phyloP scores from a whole-genome alignment of 192 early-diverging fungal genomes.

The Entrophospora sp. region DNA sequence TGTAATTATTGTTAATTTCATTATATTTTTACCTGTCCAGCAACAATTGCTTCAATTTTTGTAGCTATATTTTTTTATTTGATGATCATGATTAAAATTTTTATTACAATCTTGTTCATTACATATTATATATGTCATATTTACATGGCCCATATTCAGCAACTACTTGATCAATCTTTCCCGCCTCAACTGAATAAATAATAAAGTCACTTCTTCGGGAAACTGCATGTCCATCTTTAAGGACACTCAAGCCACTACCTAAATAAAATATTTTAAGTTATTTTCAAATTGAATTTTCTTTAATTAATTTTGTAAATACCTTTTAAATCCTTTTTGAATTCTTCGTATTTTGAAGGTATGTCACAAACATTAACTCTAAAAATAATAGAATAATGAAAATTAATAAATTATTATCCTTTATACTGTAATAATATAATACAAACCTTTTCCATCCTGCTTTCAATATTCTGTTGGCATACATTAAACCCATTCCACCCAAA shows the following conservation, averaged over 20 bases:
- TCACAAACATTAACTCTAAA: slow-evolving; percentile 83
- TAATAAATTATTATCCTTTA: neutral
- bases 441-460: slow-evolving; percentile 74
- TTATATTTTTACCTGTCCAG: slow-evolving; percentile 56
- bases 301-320: slow-evolving; percentile 29
- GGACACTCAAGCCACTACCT: slow-evolving; percentile 49
- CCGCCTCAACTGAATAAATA: slow-evolving; percentile 93
- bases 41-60: slow-evolving; percentile 79
- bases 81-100: too few relatives aligned
- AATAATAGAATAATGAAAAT: neutral
- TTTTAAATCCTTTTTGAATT: slow-evolving; percentile 51
- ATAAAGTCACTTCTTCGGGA: slow-evolving; percentile 80
- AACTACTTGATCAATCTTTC: slow-evolving; percentile 74
- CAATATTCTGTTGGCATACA: slow-evolving; percentile 71
- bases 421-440: neutral
- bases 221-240: slow-evolving; percentile 76
- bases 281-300: neutral
- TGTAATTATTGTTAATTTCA: neutral
- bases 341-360: slow-evolving; percentile 62
- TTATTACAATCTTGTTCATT: too few relatives aligned
- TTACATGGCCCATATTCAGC: slow-evolving; percentile 73
- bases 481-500: slow-evolving; percentile 89
- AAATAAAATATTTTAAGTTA: slow-evolving; percentile 7
- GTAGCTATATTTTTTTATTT: slow-evolving; percentile 44
- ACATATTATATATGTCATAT: neutral